These are phyloP conservation scores for Retiboletus fuscus DNA, from an alignment of 1,284 basidiomycete genomes.

Conservation along the genomic window DNA sequence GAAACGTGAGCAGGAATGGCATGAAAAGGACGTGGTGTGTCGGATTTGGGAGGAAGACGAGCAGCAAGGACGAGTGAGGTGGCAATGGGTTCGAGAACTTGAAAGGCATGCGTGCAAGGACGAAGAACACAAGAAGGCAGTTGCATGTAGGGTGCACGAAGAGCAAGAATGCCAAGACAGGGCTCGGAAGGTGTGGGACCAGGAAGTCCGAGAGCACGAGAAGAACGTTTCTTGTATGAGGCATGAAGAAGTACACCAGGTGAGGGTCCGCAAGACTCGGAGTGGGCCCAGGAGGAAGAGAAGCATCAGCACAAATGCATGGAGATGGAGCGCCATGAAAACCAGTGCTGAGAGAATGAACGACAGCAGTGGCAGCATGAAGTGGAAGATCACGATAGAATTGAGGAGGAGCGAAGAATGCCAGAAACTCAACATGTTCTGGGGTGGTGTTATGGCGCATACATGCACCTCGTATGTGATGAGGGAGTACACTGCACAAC, in stretches of 20 bases:
- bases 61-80: constrained; percentile 27
- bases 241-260: constrained; percentile 24
- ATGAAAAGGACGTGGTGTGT: constrained; percentile 32
- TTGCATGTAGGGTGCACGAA: constrained; percentile 17
- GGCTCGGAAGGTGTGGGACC: constrained; percentile 1
- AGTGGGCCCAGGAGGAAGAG: constrained; percentile 26
- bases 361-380: constrained; percentile 31
- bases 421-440: constrained; percentile 41
- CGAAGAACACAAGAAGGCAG: constrained; percentile 16
- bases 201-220: constrained; percentile 12
- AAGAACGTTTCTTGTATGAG: constrained; percentile 6
- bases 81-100: constrained; percentile 30
- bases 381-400: constrained; percentile 27
- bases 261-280: constrained; percentile 10
- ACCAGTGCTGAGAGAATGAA: constrained; percentile 8
- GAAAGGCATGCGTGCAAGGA: constrained; percentile 15
- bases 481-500: constrained; percentile 41
- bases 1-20: constrained; percentile 29
- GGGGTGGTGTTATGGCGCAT: constrained; percentile 34
- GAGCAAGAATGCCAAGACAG: constrained; percentile 22
- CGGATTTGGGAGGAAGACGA: constrained; percentile 26
- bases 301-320: constrained; percentile 17
- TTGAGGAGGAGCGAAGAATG: constrained; percentile 36
- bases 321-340: constrained; percentile 28
- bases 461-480: constrained; percentile 41